Conservation (phyloP, 148 eudicot species). For the Limonium bicolor region DNA sequence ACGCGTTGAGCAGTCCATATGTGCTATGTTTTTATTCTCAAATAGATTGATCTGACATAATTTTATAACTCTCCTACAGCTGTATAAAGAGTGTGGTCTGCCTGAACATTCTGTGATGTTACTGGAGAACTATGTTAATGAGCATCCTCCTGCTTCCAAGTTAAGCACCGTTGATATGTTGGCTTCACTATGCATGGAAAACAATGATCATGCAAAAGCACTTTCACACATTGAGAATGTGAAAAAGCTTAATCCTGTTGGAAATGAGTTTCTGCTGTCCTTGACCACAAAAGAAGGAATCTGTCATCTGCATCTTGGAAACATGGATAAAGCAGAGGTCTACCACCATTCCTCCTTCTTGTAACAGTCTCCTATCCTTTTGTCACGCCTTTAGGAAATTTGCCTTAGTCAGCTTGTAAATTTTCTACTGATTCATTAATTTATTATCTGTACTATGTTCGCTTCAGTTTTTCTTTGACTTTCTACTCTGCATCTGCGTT, state of each 20-base stretch:
- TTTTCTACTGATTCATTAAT: too few relatives aligned
- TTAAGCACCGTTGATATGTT: conserved; percentile 39
- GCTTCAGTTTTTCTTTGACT: too few relatives aligned
- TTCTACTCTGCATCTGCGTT: too few relatives aligned
- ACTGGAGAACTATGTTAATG: conserved; percentile 46
- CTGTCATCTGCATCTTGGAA: conserved; percentile 57
- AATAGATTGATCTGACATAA: neutral
- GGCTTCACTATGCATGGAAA: conserved; percentile 43
- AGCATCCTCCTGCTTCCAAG: conserved; percentile 40
- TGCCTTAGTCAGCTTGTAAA: too few relatives aligned
- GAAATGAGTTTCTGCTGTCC: conserved; percentile 29
- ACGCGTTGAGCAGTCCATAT: too few relatives aligned
- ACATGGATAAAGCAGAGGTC: conserved; percentile 75
- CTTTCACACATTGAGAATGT: conserved; percentile 60
- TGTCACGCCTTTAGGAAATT: too few relatives aligned
- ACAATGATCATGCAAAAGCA: conserved; percentile 35
- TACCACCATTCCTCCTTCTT: too few relatives aligned
- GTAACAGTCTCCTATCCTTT: too few relatives aligned
- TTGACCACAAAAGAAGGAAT: conserved; percentile 62
- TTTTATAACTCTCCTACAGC: conserved; percentile 23
- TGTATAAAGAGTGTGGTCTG: conserved; percentile 44
- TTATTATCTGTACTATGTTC: too few relatives aligned
- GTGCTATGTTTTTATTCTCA: neutral
- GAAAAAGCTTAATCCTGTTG: conserved; percentile 17
- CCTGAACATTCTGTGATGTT: conserved; percentile 37